Base-by-base conservation (phyloP, 2,329 filamentous ascomycete species). In the Akanthomyces uredinophilus region DNA sequence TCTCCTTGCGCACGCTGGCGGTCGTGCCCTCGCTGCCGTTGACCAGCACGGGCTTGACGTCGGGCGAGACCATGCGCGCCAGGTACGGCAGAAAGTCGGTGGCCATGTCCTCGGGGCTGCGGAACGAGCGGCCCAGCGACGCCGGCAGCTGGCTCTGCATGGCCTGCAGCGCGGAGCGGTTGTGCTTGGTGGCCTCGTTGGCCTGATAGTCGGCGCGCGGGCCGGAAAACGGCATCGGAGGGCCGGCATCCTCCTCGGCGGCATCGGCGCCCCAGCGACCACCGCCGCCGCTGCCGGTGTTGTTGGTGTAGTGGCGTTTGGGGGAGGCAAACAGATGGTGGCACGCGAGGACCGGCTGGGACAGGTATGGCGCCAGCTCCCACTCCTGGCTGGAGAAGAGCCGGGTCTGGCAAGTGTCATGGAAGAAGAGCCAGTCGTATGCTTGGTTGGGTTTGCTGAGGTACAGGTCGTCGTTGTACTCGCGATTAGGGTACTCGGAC, bases 361-460 rank as follows among this genome's bases (percentile, higher is more conserved):
- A 91, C 54, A 98, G 83, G 72, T 99, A 99, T 0, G 91, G 88
- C 0, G 84, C 85, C 18, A 99, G 79, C 74, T 99, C 95, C 90
- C 95, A 99, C 61, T 96, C 93, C 72, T 97, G 94, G 63, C 85
- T 87, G n/a, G 86, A 79, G 71, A 88, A 96, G 1, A 98, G 83
- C 44, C 88, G 86, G 1, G 88, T 87, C 27, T 91, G 92, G 65
- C 96, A 87, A 0, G 81, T 79, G 69, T 98, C 95, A 74, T 97
- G 91, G 75, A 99, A 98, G 73, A 96, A 82, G 61, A 99, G 84
- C 95, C 95, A 99, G 70, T 97, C 94, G 73, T 96, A 96, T 0
- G 91, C 91, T 72, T 84, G 79, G 66, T 89, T 87, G 0, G 96
- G 96, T 71, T 99, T 99, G 39, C 88, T 90, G 37, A 99, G 86